Evolutionary conservation across 768 basidiomycete genomes (phyloP).

Genomic region (Suillus brevipes): DNA sequence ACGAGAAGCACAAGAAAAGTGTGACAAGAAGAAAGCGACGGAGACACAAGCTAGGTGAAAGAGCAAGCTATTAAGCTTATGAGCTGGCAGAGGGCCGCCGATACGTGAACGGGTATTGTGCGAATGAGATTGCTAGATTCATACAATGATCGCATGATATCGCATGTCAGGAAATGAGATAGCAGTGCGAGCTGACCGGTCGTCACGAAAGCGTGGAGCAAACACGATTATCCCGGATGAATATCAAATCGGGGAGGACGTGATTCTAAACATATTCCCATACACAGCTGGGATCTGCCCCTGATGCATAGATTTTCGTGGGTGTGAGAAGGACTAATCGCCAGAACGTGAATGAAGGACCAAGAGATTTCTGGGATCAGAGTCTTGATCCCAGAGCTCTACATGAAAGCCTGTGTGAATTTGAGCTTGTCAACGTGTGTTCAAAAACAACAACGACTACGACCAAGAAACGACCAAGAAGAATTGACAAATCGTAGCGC

Average conservation of each 20-base stretch:
- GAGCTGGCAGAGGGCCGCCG: constrained; percentile 15
- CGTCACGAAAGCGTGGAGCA: constrained; percentile 11
- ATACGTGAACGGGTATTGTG: constrained; percentile 11
- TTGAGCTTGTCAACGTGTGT: not conserved
- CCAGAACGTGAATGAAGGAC: not conserved
- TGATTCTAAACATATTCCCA: constrained; percentile 14
- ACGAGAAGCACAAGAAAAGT: not conserved
- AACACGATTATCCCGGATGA: constrained; percentile 3
- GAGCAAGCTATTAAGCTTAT: constrained; percentile 9
- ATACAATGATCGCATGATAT: constrained; percentile 10
- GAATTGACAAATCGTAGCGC: not conserved
- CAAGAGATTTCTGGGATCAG: not conserved
- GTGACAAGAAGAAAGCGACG: constrained; percentile 9
- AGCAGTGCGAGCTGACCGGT: constrained; percentile 11
- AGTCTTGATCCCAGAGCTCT: constrained; percentile 1
- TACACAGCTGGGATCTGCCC: constrained; percentile 6
- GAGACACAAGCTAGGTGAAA: not conserved
- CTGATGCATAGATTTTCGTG: constrained; percentile 8
- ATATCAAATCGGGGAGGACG: constrained; percentile 11
- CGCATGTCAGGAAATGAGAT: constrained; percentile 9
- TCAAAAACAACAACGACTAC: not conserved
- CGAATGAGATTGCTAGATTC: constrained; percentile 8
- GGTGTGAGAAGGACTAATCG: constrained; percentile 2
- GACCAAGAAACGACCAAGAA: not conserved
- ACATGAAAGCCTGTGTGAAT: not conserved